Evolutionary conservation across 305 asterid genomes (phyloP).

Genomic region (Fraxinus dipetala): DNA sequence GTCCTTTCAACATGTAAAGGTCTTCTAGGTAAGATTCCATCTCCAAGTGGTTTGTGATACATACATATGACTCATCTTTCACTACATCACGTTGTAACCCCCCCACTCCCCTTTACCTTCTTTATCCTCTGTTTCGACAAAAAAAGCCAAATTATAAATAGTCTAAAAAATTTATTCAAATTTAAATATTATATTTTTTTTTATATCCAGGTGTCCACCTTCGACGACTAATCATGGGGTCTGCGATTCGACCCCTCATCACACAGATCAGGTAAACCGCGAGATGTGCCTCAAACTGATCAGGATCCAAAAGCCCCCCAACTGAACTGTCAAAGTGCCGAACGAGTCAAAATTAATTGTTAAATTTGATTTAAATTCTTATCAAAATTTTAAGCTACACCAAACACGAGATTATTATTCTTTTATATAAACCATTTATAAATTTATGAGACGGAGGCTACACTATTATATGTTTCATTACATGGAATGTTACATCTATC

Average conservation of each 20-base stretch:
- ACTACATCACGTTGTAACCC: background rate
- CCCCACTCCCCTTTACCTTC: slow-evolving; percentile 12
- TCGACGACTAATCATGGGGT: too few relatives aligned
- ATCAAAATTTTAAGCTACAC: background rate
- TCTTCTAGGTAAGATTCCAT: slow-evolving; percentile 20
- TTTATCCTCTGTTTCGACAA: background rate
- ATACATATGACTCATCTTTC: slow-evolving; percentile 18
- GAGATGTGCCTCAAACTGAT: too few relatives aligned
- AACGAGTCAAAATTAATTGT: background rate
- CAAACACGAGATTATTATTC: background rate
- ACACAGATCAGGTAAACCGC: too few relatives aligned
- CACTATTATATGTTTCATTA: background rate
- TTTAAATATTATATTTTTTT: too few relatives aligned
- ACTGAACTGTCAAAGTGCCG: too few relatives aligned
- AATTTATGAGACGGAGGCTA: background rate
- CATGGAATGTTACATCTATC: background rate
- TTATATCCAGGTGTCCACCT: too few relatives aligned
- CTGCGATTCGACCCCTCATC: too few relatives aligned
- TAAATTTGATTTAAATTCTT: background rate
- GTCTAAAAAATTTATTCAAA: too few relatives aligned
- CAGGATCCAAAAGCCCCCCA: too few relatives aligned
- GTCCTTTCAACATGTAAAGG: slow-evolving; percentile 16
- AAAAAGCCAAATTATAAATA: too few relatives aligned
- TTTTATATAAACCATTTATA: background rate
- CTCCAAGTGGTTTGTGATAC: background rate